Conservation (phyloP, 2,329 filamentous ascomycete species). For the Aspergillus glaucus region DNA sequence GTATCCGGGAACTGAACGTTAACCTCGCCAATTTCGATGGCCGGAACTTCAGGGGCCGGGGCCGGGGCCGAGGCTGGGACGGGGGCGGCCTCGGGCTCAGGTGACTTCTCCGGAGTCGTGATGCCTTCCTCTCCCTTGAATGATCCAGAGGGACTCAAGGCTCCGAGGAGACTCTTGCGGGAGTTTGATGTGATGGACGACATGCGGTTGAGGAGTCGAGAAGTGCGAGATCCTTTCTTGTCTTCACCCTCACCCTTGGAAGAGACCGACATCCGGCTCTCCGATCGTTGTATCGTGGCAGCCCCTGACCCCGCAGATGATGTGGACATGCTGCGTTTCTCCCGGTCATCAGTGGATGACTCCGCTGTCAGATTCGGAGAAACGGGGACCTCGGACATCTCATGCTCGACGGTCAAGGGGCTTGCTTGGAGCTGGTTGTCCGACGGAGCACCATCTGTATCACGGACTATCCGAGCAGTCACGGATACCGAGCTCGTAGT, state of each 20-base stretch:
- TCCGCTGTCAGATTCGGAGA: constrained; percentile 14
- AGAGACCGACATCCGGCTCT: constrained; percentile 34
- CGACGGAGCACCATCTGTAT: constrained; percentile 23
- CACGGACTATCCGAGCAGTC: constrained; percentile 74
- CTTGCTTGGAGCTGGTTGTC: constrained; percentile 46
- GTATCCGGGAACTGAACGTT: constrained; percentile 98
- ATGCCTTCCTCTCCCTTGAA: constrained; percentile 29
- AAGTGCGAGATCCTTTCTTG: constrained; percentile 52
- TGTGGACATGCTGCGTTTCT: constrained; percentile 33
- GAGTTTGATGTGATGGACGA: constrained; percentile 51
- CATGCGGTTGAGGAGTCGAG: constrained; percentile 61
- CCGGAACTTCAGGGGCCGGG: constrained; percentile 31
- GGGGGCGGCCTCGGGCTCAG: neutral
- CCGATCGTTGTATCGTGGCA: constrained; percentile 26
- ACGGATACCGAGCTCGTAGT: constrained; percentile 74
- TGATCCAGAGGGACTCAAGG: constrained; percentile 29
- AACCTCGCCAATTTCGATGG: constrained; percentile 75
- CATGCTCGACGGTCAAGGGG: constrained; percentile 59
- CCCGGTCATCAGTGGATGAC: constrained; percentile 15
- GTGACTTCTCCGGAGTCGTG: constrained; percentile 9
- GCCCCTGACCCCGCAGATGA: constrained; percentile 42
- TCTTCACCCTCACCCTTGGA: constrained; percentile 41
- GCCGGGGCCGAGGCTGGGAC: constrained; percentile 14
- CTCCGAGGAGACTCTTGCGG: constrained; percentile 42
- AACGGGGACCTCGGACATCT: constrained; percentile 40